These are phyloP conservation scores for Hagleromyces aurorensis DNA, from an alignment of 805 yeast species.

Conservation along the genomic window DNA sequence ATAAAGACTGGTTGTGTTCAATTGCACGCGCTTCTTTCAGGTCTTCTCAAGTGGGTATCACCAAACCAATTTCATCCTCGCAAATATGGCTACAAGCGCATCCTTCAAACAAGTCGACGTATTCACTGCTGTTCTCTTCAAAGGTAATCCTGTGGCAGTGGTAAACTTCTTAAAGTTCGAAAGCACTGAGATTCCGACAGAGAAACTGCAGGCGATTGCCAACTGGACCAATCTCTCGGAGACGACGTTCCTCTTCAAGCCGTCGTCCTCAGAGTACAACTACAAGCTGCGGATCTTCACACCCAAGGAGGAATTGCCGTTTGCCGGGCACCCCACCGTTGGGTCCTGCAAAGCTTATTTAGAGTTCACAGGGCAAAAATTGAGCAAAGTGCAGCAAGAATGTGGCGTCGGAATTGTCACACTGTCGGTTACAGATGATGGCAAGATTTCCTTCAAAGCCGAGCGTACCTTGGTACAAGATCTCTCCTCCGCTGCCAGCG, in stretches of 20 bases:
- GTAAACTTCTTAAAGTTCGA: slow-evolving; percentile 17
- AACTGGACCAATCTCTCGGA: slow-evolving; percentile 58
- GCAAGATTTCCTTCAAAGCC: slow-evolving; percentile 27
- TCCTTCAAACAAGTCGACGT: slow-evolving; percentile 34
- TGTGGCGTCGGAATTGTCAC: slow-evolving; percentile 40
- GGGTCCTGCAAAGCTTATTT: slow-evolving; percentile 44
- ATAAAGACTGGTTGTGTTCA: too few relatives aligned
- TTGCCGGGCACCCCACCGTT: slow-evolving; percentile 60
- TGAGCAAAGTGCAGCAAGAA: slow-evolving; percentile 34
- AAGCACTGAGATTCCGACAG: slow-evolving; percentile 26
- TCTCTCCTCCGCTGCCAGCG: slow-evolving; percentile 7
- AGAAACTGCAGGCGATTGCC: slow-evolving; percentile 41
- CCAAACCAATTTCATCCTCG: too few relatives aligned
- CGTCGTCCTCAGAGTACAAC: slow-evolving; percentile 35
- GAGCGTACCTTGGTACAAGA: slow-evolving; percentile 10
- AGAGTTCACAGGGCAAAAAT: slow-evolving; percentile 30
- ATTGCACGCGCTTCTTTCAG: too few relatives aligned
- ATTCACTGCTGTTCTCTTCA: slow-evolving; percentile 30
- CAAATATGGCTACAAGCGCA: slow-evolving; percentile 10
- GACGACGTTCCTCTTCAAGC: slow-evolving; percentile 43
- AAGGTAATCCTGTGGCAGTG: slow-evolving; percentile 53
- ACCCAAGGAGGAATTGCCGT: slow-evolving; percentile 42
- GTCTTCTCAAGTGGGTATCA: too few relatives aligned
- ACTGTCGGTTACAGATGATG: slow-evolving; percentile 22
- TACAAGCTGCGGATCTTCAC: slow-evolving; percentile 45